Evolutionary conservation across 2,329 filamentous ascomycete species (phyloP).

Genomic region (Byssochlamys sp.): DNA sequence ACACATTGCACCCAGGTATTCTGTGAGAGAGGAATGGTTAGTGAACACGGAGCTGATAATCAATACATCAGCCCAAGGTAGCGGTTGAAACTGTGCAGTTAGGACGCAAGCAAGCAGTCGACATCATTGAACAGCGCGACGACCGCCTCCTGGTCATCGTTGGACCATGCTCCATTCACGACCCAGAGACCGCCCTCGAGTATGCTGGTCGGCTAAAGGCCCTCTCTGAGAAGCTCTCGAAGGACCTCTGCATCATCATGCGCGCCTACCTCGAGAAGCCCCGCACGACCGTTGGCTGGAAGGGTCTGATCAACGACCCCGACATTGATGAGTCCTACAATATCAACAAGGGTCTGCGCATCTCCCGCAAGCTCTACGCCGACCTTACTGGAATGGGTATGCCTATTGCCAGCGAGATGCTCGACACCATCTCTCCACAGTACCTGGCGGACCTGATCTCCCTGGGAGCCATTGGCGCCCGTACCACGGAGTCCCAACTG

Average conservation of each 20-base stretch:
- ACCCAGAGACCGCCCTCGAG: conserved; percentile 76
- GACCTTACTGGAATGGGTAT: conserved; percentile 80
- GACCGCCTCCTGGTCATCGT: conserved; percentile 90
- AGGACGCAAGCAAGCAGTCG: conserved; percentile 49
- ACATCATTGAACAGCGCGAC: conserved; percentile 63
- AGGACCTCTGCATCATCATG: conserved; percentile 89
- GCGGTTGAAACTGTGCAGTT: conserved; percentile 35
- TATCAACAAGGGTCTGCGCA: conserved; percentile 94
- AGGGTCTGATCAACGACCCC: conserved; percentile 96
- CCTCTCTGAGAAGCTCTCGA: conserved; percentile 67
- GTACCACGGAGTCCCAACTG: conserved; percentile 92
- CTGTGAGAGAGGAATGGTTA: conserved; percentile 47
- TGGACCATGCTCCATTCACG: conserved; percentile 94
- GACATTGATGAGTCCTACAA: conserved; percentile 95
- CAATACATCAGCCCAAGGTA: conserved; percentile 22
- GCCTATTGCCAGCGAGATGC: conserved; percentile 95
- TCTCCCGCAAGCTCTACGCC: conserved; percentile 86
- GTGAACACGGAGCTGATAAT: conserved; percentile 9
- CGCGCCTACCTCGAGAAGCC: conserved; percentile 98
- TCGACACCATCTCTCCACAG: conserved; percentile 96
- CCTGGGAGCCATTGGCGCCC: conserved; percentile 86
- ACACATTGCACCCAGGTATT: conserved; percentile 59
- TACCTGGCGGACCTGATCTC: conserved; percentile 94
- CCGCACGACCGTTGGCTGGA: conserved; percentile 96
- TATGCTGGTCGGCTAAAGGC: conserved; percentile 72